phyloP scores from a whole-genome alignment of 108 stramenopile genomes.

The Cyclotella atomus region DNA sequence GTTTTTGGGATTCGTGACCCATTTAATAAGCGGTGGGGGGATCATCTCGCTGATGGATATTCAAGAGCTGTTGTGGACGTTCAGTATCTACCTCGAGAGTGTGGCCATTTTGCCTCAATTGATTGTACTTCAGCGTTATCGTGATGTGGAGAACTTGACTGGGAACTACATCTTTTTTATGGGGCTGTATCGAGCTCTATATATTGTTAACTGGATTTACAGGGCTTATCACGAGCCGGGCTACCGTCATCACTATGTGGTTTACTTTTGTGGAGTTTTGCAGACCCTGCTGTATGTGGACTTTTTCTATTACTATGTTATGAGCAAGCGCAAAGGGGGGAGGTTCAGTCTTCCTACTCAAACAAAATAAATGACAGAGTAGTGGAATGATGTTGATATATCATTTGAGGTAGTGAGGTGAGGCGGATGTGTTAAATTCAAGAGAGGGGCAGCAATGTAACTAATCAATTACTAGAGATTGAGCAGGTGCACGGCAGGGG shows the following conservation, averaged over 20 bases:
- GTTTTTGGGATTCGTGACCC: slow-evolving; percentile 79
- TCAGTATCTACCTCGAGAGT: slow-evolving; percentile 95
- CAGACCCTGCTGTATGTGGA: slow-evolving; percentile 98
- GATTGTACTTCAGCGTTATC: slow-evolving; percentile 95
- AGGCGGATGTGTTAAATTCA: too few species aligned
- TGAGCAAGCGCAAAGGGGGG: slow-evolving; percentile 82
- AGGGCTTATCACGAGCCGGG: slow-evolving; percentile 84
- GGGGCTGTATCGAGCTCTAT: slow-evolving; percentile 96
- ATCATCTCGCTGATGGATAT: slow-evolving; percentile 39
- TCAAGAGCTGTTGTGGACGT: slow-evolving; percentile 93
- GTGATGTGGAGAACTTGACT: slow-evolving; percentile 98
- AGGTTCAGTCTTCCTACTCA: slow-evolving; percentile 81
- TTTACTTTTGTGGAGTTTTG: slow-evolving; percentile 92
- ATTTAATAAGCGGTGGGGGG: slow-evolving; percentile 69
- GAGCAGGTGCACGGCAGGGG: too few species aligned
- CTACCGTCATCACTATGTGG: slow-evolving; percentile 94
- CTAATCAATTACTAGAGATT: too few species aligned
- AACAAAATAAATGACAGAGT: slow-evolving; percentile 6
- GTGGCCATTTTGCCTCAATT: slow-evolving; percentile 98
- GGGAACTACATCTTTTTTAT: slow-evolving; percentile 98
- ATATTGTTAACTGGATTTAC: slow-evolving; percentile 99
- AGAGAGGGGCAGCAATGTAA: too few species aligned
- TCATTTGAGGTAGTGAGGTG: neutral
- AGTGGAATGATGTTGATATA: neutral
- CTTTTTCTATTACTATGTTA: slow-evolving; percentile 98